Evolutionary conservation across 352 stramenopile genomes (phyloP), one percentile per base, ranked within the genome.

Genomic region (Pythium folliculosum): DNA sequence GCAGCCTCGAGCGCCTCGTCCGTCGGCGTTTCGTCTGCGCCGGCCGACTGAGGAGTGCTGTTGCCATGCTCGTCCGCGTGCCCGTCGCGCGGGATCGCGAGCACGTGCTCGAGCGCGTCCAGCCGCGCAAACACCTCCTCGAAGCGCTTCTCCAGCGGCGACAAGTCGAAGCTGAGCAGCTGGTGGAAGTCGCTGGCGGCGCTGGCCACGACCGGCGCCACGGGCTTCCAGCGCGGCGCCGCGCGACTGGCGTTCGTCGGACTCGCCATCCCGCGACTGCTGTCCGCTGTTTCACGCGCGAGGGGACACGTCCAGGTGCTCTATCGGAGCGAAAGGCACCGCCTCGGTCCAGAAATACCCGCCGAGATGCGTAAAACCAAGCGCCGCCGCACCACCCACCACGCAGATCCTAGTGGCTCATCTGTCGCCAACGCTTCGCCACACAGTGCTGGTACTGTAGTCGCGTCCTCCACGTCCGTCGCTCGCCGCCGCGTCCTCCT

Each of bases 131-230:
- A 78, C 43, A 88, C 61, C 23, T 82, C 66, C 14, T 85, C 72
- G 40, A 90, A 85, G 8, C 80, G 80, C 4, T 73, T 53, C 49
- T 90, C 75, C 48, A 90, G 57, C 16, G 75, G 74, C 27, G 80
- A 87, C 16, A 75, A 27, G 37, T 71, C 69, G 5, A 75, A 35
- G 23, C 57, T 71, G 19, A 75, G 35, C 5, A 71, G 38, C 53
- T 71, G 52, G 0, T 65, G 47, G n/a, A 65, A 43, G 13, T 72
- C 65, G 45, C 59, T 13, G 40, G 1, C 40, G 40, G 5, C 40
- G 10, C 35, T 21, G 21, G 65, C 12, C 3, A 58, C 25, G 0
- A 48, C 14, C 17, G 48, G 19, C n/a, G 63, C 9, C 16, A 53
- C 16, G 6, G 56, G 25, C 21, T 47, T 54, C 43, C 43, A 63